Conservation (phyloP, 345 rosid species). For the Salix viminalis region DNA sequence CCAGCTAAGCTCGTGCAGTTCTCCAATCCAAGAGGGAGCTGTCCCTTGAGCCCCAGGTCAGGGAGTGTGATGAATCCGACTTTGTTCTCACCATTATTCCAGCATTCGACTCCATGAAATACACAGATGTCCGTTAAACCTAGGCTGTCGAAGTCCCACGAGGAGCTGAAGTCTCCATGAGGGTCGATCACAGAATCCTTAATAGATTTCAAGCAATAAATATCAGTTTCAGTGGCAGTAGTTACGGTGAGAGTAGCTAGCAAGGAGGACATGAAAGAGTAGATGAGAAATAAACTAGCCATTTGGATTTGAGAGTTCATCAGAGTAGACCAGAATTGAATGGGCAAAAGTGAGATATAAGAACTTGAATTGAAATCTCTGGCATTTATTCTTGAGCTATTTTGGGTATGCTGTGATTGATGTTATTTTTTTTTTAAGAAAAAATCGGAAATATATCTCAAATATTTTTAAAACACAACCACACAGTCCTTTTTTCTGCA, state of each 20-base stretch:
- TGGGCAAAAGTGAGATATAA: no score
- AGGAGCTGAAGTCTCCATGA: slow-evolving; percentile 17
- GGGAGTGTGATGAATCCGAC: background rate
- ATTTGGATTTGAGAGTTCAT: no score
- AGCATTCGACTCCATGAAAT: slow-evolving; percentile 39
- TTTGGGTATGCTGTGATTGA: no score
- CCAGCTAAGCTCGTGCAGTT: background rate
- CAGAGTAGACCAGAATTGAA: no score
- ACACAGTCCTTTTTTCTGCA: no score
- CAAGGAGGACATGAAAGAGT: background rate
- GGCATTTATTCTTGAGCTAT: no score
- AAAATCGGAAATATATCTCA: no score
- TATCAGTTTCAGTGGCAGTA: slow-evolving; percentile 18
- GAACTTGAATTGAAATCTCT: no score
- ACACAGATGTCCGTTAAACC: no score
- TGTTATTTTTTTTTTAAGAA: no score
- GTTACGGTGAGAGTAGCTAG: background rate
- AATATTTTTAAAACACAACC: no score
- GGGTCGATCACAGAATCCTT: slow-evolving; percentile 28
- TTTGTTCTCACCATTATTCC: background rate
- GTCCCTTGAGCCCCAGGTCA: background rate
- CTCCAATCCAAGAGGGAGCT: background rate
- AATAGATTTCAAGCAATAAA: slow-evolving; percentile 43
- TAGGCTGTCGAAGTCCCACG: slow-evolving; percentile 73
- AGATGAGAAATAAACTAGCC: background rate